phyloP scores from a whole-genome alignment of 257 asterid species.

The Solanum sparsipilum region DNA sequence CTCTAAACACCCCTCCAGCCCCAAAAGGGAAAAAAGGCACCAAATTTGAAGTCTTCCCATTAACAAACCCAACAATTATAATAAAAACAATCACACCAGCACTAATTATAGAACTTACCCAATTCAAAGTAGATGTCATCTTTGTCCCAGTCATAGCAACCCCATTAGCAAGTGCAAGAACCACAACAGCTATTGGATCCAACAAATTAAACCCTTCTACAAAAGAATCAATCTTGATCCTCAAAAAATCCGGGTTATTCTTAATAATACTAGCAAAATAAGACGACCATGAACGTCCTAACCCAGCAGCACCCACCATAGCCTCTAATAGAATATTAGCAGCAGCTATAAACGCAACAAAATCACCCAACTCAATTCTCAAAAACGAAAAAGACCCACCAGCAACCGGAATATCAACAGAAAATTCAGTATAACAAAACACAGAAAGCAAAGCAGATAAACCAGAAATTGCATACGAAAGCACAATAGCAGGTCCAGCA shows the following conservation, averaged over 20 bases:
- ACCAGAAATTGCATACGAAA: slow-evolving; percentile 76
- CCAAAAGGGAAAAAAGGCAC: slow-evolving; percentile 74
- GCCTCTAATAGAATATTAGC: slow-evolving; percentile 78
- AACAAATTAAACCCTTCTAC: slow-evolving; percentile 69
- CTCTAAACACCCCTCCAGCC: slow-evolving; percentile 57
- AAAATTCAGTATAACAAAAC: slow-evolving; percentile 80
- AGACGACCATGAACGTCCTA: slow-evolving; percentile 92
- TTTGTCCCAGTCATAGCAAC: slow-evolving; percentile 73
- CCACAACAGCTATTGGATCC: slow-evolving; percentile 70
- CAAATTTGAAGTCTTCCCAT: slow-evolving; percentile 45
- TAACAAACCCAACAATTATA: slow-evolving; percentile 65
- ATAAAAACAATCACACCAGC: slow-evolving; percentile 50
- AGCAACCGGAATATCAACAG: slow-evolving; percentile 86
- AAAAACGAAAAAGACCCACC: slow-evolving; percentile 91
- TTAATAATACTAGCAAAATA: slow-evolving; percentile 58
- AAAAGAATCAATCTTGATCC: slow-evolving; percentile 49
- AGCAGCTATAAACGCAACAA: slow-evolving; percentile 81
- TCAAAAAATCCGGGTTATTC: slow-evolving; percentile 44
- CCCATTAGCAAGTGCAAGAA: slow-evolving; percentile 48
- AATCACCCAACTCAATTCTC: slow-evolving; percentile 87
- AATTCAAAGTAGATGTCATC: slow-evolving; percentile 48
- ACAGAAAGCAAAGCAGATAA: slow-evolving; percentile 78
- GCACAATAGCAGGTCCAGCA: slow-evolving; percentile 87
- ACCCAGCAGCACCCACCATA: slow-evolving; percentile 89
- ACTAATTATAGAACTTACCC: slow-evolving; percentile 58